Percentiles rank a stretch among this genome's conserved stretches.
phyloP scores from a whole-genome alignment of 75 land plant genomes.

The Picea glauca region DNA sequence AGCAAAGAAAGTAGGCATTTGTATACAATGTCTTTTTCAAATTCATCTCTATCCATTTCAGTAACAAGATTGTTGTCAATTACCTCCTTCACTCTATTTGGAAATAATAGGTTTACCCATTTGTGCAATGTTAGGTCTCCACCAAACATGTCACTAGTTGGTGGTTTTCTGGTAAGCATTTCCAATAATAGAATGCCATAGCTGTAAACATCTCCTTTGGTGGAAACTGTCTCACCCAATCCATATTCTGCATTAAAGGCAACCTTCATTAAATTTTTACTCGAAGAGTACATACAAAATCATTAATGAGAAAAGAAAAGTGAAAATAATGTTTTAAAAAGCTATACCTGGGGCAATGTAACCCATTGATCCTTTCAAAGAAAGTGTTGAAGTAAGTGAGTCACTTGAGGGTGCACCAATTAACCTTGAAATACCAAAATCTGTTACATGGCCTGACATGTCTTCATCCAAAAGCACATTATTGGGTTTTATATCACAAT shows the following conservation, averaged over 20 bases:
- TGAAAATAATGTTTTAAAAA: neutral
- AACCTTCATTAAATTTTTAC: neutral
- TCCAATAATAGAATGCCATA: constrained; percentile 4
- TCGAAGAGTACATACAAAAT: neutral
- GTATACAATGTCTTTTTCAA: neutral
- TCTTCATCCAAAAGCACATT: constrained; percentile 40
- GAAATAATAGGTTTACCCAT: neutral
- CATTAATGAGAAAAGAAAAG: no score
- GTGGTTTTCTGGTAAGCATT: neutral
- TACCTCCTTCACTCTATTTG: neutral
- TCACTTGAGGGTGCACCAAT: neutral
- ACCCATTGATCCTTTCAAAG: constrained; percentile 26
- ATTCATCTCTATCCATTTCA: neutral
- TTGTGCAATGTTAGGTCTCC: neutral
- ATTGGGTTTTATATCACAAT: constrained; percentile 43
- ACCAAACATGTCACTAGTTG: constrained; percentile 5
- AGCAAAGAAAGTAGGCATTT: neutral
- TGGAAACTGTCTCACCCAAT: neutral
- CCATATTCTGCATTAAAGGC: constrained; percentile 10
- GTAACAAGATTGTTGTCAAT: neutral
- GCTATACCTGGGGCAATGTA: constrained; percentile 42
- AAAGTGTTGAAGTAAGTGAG: neutral
- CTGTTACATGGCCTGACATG: constrained; percentile 23
- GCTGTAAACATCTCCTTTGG: constrained; percentile 13
- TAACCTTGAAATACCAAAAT: constrained; percentile 31